A percentile compares a stretch with the other conserved stretches of the same genome.
Evolutionary conservation across 805 yeast genomes (phyloP).

Genomic region (Candida tallmaniae): DNA sequence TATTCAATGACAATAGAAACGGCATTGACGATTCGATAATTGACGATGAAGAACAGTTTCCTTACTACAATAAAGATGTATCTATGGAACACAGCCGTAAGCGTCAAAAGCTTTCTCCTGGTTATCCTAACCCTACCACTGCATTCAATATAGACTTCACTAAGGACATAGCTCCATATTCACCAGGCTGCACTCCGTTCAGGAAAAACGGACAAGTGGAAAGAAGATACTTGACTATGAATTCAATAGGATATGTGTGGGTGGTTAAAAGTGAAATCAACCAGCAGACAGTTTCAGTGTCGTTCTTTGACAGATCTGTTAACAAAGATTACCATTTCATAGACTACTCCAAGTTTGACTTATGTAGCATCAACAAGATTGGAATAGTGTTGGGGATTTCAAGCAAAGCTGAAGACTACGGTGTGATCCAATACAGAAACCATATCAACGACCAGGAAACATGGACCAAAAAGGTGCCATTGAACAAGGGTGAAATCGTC

Average conservation of each 20-base stretch:
- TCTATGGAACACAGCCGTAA: constrained; percentile 15
- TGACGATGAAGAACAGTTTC: constrained; percentile 30
- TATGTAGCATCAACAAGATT: constrained; percentile 64
- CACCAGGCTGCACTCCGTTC: constrained; percentile 81
- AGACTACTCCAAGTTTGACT: constrained; percentile 65
- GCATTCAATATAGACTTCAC: neutral
- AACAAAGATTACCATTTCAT: constrained; percentile 83
- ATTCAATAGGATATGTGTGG: constrained; percentile 77
- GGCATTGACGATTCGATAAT: constrained; percentile 18
- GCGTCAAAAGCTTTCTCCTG: constrained; percentile 17
- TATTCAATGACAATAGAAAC: constrained; percentile 5
- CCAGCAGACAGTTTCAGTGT: constrained; percentile 72
- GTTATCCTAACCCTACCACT: neutral
- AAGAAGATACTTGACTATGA: constrained; percentile 77
- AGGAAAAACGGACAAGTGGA: constrained; percentile 30
- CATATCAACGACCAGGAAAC: constrained; percentile 60
- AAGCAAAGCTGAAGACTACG: constrained; percentile 19
- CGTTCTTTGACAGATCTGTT: constrained; percentile 74
- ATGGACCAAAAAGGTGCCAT: constrained; percentile 67
- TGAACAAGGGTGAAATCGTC: constrained; percentile 51
- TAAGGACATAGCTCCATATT: constrained; percentile 51
- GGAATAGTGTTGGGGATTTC: constrained; percentile 59
- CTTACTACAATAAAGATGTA: constrained; percentile 22
- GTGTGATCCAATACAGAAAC: constrained; percentile 54
- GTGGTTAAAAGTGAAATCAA: constrained; percentile 44